Conservation (phyloP, 73 alveolate genomes). For the Effrenium voratum region DNA sequence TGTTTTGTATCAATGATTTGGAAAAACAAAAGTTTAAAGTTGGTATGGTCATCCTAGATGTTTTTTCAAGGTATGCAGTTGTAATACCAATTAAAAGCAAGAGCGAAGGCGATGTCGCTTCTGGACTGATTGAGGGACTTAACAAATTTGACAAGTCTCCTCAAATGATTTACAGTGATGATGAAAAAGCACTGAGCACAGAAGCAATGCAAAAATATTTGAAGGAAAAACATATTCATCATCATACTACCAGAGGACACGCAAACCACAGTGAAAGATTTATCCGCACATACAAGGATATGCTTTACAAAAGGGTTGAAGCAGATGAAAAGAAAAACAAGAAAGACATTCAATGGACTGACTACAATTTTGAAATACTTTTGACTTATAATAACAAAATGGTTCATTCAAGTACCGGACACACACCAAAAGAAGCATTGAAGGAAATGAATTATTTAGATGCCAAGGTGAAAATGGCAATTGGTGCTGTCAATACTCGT, state of each 20-base stretch:
- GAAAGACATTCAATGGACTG: conserved; percentile 27
- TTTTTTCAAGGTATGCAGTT: background rate
- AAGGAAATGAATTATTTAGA: background rate
- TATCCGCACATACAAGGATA: background rate
- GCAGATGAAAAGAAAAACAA: conserved; percentile 19
- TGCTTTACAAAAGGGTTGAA: background rate
- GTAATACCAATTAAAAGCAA: background rate
- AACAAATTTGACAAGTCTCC: background rate
- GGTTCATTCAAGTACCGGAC: background rate
- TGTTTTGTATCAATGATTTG: background rate
- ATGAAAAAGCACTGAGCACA: background rate
- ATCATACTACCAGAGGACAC: conserved; percentile 8
- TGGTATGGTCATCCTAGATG: background rate
- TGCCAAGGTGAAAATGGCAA: background rate
- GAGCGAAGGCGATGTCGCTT: background rate
- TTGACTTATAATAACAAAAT: background rate
- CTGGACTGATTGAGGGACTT: background rate
- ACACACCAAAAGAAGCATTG: background rate
- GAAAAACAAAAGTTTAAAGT: background rate
- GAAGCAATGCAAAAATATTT: background rate
- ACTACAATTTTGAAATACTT: background rate
- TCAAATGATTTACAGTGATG: background rate
- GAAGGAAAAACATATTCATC: background rate
- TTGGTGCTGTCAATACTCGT: background rate
- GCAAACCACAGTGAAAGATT: background rate